Percentiles rank a stretch among this genome's conserved stretches.
Evolutionary conservation across 2,329 filamentous ascomycete genomes (phyloP).

Genomic region (Penicillium sp.): DNA sequence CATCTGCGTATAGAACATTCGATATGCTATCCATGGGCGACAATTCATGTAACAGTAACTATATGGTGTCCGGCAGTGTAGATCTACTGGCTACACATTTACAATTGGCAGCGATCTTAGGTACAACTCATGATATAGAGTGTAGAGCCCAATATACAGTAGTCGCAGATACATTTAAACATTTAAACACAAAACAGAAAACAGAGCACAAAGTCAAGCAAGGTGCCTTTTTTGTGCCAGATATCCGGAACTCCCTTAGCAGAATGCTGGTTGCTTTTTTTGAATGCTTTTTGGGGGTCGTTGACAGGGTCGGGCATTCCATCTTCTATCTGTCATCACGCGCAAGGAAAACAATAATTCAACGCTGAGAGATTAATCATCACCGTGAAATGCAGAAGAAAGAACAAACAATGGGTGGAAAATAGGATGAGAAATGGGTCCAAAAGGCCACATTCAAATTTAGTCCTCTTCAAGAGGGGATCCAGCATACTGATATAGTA

Average conservation of each 20-base stretch:
- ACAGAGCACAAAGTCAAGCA: slow-evolving; percentile 28
- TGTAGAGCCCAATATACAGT: slow-evolving; percentile 29
- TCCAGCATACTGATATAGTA: slow-evolving; percentile 10
- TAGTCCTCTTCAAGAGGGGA: slow-evolving; percentile 21
- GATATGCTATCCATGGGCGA: neutral
- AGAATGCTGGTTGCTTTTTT: slow-evolving; percentile 53
- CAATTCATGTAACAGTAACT: too few relatives aligned
- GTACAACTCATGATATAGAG: slow-evolving; percentile 20
- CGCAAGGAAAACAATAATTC: slow-evolving; percentile 10
- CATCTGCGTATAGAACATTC: neutral
- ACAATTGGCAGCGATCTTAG: neutral
- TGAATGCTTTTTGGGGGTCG: slow-evolving; percentile 46
- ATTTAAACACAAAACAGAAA: slow-evolving; percentile 34
- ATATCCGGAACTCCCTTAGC: slow-evolving; percentile 74
- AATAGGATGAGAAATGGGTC: slow-evolving; percentile 19
- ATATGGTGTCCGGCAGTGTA: neutral
- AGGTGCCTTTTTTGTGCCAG: slow-evolving; percentile 59
- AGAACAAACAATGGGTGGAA: slow-evolving; percentile 20
- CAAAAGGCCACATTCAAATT: slow-evolving; percentile 37
- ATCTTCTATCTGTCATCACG: slow-evolving; percentile 48
- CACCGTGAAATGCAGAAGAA: slow-evolving; percentile 22
- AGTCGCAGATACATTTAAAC: slow-evolving; percentile 27
- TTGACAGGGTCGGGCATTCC: slow-evolving; percentile 42
- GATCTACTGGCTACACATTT: neutral
- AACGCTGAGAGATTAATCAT: slow-evolving; percentile 19